Percentiles rank a stretch among this genome's conserved stretches.
Evolutionary conservation across 371 early-diverging fungal species (phyloP).

Genomic region (Capillidium heterosporum): DNA sequence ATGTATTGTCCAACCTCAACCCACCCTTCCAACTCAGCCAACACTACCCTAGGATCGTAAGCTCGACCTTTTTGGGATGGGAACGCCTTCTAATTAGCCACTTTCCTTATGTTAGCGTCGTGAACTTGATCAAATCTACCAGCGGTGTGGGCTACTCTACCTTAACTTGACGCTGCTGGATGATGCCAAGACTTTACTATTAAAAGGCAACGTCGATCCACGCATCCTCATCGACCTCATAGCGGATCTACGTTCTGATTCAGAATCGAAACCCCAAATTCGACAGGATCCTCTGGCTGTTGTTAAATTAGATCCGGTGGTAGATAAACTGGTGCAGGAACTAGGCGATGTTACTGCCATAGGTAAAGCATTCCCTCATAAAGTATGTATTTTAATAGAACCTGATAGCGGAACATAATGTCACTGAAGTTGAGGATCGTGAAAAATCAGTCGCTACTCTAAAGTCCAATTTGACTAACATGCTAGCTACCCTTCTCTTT

Average conservation of each 20-base stretch:
- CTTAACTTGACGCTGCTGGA: slow-evolving; percentile 47
- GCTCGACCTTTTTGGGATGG: too few species aligned
- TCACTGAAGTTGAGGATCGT: background rate
- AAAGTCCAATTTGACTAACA: too few species aligned
- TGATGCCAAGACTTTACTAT: slow-evolving; percentile 35
- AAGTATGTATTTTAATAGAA: background rate
- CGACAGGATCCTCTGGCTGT: background rate
- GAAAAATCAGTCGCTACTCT: too few species aligned
- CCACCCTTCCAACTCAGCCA: slow-evolving; percentile 2
- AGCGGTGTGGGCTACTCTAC: slow-evolving; percentile 43
- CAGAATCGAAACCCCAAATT: background rate
- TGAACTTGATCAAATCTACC: slow-evolving; percentile 36
- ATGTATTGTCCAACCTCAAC: background rate
- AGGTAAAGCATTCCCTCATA: background rate
- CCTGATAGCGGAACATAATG: background rate
- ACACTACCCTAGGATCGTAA: slow-evolving; percentile 15
- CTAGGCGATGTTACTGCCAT: background rate
- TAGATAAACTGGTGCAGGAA: background rate
- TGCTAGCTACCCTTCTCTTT: too few species aligned
- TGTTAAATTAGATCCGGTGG: background rate
- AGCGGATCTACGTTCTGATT: slow-evolving; percentile 17
- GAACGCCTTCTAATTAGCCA: too few species aligned
- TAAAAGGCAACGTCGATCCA: slow-evolving; percentile 47
- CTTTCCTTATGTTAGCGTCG: slow-evolving; percentile 22
- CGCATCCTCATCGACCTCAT: slow-evolving; percentile 32